Conservation (phyloP, 129 eudicot genomes). For the Flaveria ramosissima region DNA sequence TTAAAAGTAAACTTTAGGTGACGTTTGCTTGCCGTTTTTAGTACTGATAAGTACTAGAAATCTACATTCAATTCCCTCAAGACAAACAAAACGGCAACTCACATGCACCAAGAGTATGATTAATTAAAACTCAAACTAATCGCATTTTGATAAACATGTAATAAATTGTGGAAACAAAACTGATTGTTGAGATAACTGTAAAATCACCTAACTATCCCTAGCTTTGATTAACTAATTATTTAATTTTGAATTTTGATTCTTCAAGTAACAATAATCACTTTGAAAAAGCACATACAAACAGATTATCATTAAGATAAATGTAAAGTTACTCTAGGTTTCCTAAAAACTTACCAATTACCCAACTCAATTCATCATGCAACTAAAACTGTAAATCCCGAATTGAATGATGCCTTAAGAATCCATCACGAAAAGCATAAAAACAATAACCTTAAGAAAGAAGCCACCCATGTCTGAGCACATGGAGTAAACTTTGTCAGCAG, state of each 20-base stretch:
- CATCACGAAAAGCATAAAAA: neutral
- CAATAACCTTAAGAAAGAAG: conserved; percentile 84
- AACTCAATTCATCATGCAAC: neutral
- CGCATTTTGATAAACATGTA: neutral
- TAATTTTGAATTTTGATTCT: no score
- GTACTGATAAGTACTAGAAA: neutral
- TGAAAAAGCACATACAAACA: neutral
- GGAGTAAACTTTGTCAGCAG: conserved; percentile 86
- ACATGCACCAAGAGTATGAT: neutral
- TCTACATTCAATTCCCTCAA: neutral
- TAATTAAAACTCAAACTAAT: neutral
- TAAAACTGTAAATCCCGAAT: neutral
- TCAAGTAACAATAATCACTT: no score
- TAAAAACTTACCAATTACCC: neutral
- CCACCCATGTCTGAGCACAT: conserved; percentile 98
- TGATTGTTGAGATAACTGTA: no score
- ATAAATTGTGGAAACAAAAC: no score
- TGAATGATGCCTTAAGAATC: neutral
- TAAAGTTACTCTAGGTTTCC: neutral
- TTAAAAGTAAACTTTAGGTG: neutral
- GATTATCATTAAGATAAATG: neutral
- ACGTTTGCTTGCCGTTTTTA: neutral
- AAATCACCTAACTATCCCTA: neutral
- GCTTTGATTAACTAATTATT: neutral
- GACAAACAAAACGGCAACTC: neutral